Evolutionary conservation across 106 monocot genomes (phyloP).

Genomic region (Xerophyta viscosa): DNA sequence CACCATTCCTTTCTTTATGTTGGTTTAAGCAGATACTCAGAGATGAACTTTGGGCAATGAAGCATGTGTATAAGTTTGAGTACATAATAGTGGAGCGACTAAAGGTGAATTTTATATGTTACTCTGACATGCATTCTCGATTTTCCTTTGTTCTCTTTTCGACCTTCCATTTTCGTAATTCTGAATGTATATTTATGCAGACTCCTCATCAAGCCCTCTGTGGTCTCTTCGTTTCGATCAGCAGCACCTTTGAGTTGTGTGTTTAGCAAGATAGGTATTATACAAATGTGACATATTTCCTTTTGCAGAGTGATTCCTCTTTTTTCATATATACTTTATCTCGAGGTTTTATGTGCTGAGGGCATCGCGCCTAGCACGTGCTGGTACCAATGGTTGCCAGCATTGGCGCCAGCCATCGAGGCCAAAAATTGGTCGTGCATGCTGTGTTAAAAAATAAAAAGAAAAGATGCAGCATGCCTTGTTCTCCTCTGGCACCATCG

Average conservation of each 20-base stretch:
- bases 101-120: slow-evolving; percentile 21
- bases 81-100: slow-evolving; percentile 33
- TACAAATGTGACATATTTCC: background rate
- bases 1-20: no score
- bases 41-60: slow-evolving; percentile 40
- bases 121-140: background rate
- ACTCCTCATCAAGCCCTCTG: slow-evolving; percentile 21
- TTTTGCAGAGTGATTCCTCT: background rate
- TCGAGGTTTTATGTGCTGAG: no score
- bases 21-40: slow-evolving; percentile 38
- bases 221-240: slow-evolving; percentile 34
- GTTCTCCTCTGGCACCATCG: no score
- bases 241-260: slow-evolving; percentile 42
- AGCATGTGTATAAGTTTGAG: slow-evolving; percentile 20
- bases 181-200: slow-evolving; percentile 15
- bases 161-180: background rate
- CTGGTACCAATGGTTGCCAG: no score
- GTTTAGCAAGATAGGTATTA: slow-evolving; percentile 13
- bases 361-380: no score
- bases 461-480: no score
- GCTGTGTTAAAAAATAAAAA: no score
- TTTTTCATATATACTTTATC: no score
- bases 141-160: slow-evolving; percentile 2
- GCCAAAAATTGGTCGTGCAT: no score
- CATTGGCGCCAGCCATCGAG: no score